Base-by-base conservation (phyloP, 1,284 basidiomycete species). In the Boletellus deceptivus region DNA sequence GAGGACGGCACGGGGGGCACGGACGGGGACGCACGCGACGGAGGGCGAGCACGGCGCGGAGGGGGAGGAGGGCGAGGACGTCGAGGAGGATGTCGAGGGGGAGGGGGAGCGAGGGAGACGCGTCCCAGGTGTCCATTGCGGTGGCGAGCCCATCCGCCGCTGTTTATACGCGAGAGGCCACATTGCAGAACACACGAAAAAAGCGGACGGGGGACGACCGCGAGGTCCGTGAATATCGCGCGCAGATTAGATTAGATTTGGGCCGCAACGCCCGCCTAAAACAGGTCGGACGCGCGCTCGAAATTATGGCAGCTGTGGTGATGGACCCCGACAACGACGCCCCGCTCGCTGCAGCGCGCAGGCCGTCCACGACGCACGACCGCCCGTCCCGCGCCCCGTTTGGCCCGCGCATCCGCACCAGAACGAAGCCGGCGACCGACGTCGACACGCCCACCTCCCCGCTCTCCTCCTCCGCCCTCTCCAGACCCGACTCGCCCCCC, bases 81-180 rank as follows among this genome's bases (percentile, higher is more conserved):
- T 50, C 24, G 14, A 66, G 34, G 35, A 64, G 43, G 36, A 64
- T 11, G 43, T 68, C 65, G 43, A 57, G 42, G 0, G 62, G 62
- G 3, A 66, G 11, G 14, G 57, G 54, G 11, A 59, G 33, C 18
- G 55, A 27, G 25, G 51, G 52, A 0, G 33, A 48, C 11, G 24
- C 5, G 40, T 60, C 43, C 53, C 53, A 50, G 3, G 44, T 11
- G 33, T 51, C 41, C 59, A 56, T 61, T 6, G 29, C 8, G 29
- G 3, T 29, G 6, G 29, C 29, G 6, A 29, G 29, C 29, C 29
- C 9, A 13, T n/a, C n/a, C 29, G 29, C 29, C 3, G 11, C 29
- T 29, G 29, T 8, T 29, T 29, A 29, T 29, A 29, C 29, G 29
- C 29, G 29, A 10, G 9, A 8, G 29, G 29, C 29, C 29, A 4